phyloP scores from a whole-genome alignment of 805 yeast species.

The Ogataea trehalophila region DNA sequence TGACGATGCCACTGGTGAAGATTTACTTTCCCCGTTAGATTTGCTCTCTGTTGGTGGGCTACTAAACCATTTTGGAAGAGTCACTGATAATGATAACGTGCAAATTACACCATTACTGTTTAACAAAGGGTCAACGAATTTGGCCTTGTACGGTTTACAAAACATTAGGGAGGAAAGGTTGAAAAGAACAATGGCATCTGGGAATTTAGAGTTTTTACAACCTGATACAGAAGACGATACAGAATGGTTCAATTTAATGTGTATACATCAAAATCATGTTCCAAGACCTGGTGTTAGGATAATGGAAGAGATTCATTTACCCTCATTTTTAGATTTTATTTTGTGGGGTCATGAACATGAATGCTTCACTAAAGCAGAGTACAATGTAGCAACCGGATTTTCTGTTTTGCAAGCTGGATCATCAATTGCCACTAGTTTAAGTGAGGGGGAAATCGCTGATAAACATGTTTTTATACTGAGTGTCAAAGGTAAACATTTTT shows the following conservation, averaged over 20 bases:
- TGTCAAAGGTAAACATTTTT: slow-evolving; percentile 51
- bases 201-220: slow-evolving; percentile 70
- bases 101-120: slow-evolving; percentile 71
- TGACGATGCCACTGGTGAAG: slow-evolving; percentile 92
- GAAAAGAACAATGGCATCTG: slow-evolving; percentile 74
- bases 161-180: slow-evolving; percentile 87
- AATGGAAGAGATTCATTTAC: slow-evolving; percentile 80
- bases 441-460: slow-evolving; percentile 74
- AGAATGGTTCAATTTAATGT: slow-evolving; percentile 79
- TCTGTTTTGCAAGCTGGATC: slow-evolving; percentile 90
- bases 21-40: slow-evolving; percentile 80
- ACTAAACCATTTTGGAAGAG: slow-evolving; percentile 85
- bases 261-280: slow-evolving; percentile 89
- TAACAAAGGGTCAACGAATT: slow-evolving; percentile 74
- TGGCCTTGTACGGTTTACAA: slow-evolving; percentile 86
- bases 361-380: slow-evolving; percentile 66
- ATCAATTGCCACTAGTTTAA: slow-evolving; percentile 84
- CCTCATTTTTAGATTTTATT: slow-evolving; percentile 74
- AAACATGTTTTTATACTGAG: slow-evolving; percentile 73
- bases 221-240: slow-evolving; percentile 50
- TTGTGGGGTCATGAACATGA: slow-evolving; percentile 99
- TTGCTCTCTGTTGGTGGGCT: slow-evolving; percentile 75
- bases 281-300: slow-evolving; percentile 76
- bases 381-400: slow-evolving; percentile 58
- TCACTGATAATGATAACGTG: slow-evolving; percentile 69